A percentile compares a stretch with the other conserved stretches of the same genome.
Conservation (phyloP, 2,329 filamentous ascomycete genomes). For the Chaetomium strumarium region DNA sequence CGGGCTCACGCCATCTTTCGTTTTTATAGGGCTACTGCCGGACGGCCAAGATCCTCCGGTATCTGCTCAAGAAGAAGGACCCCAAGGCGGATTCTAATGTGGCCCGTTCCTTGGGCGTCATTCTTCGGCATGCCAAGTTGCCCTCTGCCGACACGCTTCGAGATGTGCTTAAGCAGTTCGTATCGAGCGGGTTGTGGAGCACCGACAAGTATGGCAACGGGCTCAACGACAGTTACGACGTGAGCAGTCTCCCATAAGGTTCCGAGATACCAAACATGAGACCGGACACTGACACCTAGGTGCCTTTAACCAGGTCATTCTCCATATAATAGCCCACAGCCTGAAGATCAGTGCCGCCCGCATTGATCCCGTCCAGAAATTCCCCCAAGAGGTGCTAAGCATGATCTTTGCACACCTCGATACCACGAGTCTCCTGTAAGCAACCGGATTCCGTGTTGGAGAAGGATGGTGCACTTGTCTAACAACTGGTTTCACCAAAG, state of each 20-base stretch:
- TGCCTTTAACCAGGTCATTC: slow-evolving; percentile 13
- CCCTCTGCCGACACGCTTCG: slow-evolving; percentile 3
- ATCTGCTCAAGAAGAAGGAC: slow-evolving; percentile 6
- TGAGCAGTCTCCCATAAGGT: slow-evolving; percentile 9
- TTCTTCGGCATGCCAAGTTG: slow-evolving; percentile 5
- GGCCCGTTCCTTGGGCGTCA: background rate
- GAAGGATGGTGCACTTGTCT: background rate
- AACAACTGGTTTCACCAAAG: slow-evolving; percentile 6
- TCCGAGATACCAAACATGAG: too few relatives aligned
- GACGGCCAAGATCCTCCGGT: slow-evolving; percentile 16
- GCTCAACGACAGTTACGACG: slow-evolving; percentile 14
- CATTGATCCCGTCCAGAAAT: slow-evolving; percentile 18
- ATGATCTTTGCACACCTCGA: slow-evolving; percentile 19
- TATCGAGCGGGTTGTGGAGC: slow-evolving; percentile 14
- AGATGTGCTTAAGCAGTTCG: slow-evolving; percentile 7
- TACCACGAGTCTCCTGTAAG: slow-evolving; percentile 12
- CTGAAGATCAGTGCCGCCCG: slow-evolving; percentile 11
- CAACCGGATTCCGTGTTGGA: background rate
- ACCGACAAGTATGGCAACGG: slow-evolving; percentile 3
- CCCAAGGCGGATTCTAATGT: background rate
- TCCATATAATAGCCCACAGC: slow-evolving; percentile 19
- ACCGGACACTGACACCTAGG: background rate
- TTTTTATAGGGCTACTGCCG: slow-evolving; percentile 23
- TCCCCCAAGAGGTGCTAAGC: slow-evolving; percentile 21
- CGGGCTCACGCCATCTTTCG: background rate